Base-by-base conservation (phyloP, 2,329 filamentous ascomycete genomes). In the Knufia fluminis region DNA sequence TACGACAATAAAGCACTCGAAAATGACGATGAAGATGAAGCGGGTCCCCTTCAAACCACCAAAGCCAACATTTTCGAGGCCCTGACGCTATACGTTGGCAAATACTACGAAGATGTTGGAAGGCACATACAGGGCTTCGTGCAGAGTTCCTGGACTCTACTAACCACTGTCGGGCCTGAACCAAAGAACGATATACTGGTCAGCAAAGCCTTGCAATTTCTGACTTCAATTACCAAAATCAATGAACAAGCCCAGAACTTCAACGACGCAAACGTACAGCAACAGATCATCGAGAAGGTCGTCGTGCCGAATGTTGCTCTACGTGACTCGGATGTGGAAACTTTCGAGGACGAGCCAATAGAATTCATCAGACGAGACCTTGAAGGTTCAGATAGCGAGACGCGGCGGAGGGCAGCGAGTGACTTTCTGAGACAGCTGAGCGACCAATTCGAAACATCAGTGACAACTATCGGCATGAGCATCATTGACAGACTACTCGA, bases 321-420 rank as follows among this genome's bases (percentile, higher is more conserved):
- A 52, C 82, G 94, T 57, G 92, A 96, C 61, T 92, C 90, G 0
- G 94, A 98, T 57, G 78, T 95, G 48, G 92, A 98, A 66, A 77
- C 95, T 57, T 97, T 98, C 60, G 92, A 98, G 64, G 94, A 98
- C 64, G 94, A 98, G 71, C 92, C 92, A 0, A 98, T 98, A 57
- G 92, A 98, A 67, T 98, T 94, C 64, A 98, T 98, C 62, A 80
- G 92, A 55, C 80, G 89, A 61, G 92, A 98, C 66, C 74, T 98
- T 42, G 92, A 98, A 66, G 92, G 92, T 4, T 96, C 92, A 1
- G 92, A 98, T 67, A 94, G 85, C 48, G 92, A 97, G 64, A 98
- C 92, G 1, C 78, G 92, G 62, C 78, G 92, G 58, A 79, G 92
- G 61, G 91, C 92, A 35, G 90, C 94, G 0, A 97, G 91, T 1